A percentile compares a stretch with the other conserved stretches of the same genome.
These are phyloP conservation scores for Avena atlantica DNA, from an alignment of 176 grass and related monocot species.

Conservation along the genomic window DNA sequence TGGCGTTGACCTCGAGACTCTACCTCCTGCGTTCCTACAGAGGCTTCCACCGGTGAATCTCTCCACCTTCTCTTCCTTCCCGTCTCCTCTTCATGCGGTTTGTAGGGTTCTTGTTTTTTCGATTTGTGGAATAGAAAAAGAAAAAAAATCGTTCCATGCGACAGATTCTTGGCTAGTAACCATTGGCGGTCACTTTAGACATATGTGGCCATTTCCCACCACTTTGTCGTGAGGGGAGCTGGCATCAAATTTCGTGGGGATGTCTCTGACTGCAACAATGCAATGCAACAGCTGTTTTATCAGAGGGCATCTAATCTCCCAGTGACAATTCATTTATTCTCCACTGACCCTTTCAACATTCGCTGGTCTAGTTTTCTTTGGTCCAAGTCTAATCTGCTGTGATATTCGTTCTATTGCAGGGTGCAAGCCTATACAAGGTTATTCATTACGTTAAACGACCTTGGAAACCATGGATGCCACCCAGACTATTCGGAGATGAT, in stretches of 20 bases:
- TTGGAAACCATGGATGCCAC: constrained; percentile 84
- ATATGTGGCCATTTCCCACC: constrained; percentile 66
- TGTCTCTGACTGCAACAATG: constrained; percentile 65
- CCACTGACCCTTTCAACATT: background rate
- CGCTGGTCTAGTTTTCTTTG: background rate
- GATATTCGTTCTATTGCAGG: constrained; percentile 41
- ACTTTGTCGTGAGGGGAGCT: constrained; percentile 62
- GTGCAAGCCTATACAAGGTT: constrained; percentile 54
- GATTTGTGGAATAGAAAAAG: no score
- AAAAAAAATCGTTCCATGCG: no score
- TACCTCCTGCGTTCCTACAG: no score
- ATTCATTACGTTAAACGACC: constrained; percentile 63
- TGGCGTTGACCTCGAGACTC: no score
- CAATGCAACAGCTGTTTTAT: constrained; percentile 63
- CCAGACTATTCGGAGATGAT: constrained; percentile 66
- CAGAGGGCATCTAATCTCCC: background rate
- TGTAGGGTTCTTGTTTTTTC: no score
- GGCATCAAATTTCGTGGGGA: constrained; percentile 63
- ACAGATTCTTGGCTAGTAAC: constrained; percentile 2
- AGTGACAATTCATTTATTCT: constrained; percentile 41
- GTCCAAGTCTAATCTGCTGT: no score
- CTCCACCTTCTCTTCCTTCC: no score
- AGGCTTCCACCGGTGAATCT: no score
- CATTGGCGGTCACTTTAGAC: constrained; percentile 66
- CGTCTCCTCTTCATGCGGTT: no score